Evolutionary conservation across 2,329 filamentous ascomycete genomes (phyloP).

Genomic region (Xylaria polymorpha): DNA sequence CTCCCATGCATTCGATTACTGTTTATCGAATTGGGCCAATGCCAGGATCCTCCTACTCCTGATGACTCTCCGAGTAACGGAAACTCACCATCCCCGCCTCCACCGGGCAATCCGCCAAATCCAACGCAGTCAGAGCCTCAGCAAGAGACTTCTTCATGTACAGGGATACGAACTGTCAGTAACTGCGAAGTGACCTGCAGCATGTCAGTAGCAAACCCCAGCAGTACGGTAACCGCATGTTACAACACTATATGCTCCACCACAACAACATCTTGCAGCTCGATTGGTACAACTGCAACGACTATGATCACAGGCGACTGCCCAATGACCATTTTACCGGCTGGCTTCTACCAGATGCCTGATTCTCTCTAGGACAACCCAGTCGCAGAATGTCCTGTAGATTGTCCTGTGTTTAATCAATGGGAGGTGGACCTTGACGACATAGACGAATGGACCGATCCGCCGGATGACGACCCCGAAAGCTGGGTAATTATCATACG

Average conservation of each 20-base stretch:
- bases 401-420: neutral
- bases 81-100: neutral
- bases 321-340: neutral
- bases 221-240: neutral
- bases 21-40: too few species aligned
- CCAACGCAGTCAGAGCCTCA: neutral
- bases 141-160: neutral
- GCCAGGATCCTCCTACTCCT: too few species aligned
- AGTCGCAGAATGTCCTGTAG: neutral
- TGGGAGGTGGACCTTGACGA: neutral
- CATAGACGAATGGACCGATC: neutral
- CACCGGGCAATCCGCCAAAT: neutral
- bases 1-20: too few species aligned
- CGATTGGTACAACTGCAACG: neutral
- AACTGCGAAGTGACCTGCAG: neutral
- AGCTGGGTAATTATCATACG: neutral
- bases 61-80: neutral
- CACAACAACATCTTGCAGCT: conserved; percentile 1
- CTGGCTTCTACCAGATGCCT: neutral
- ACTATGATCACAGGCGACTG: conserved; percentile 1
- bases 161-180: neutral
- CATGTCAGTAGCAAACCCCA: neutral
- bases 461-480: neutral
- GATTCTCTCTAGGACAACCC: neutral
- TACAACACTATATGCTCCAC: neutral